Percentiles rank a stretch among this genome's conserved stretches.
Evolutionary conservation across 345 rosid genomes (phyloP).

Genomic region (Eucalyptus polybractea): DNA sequence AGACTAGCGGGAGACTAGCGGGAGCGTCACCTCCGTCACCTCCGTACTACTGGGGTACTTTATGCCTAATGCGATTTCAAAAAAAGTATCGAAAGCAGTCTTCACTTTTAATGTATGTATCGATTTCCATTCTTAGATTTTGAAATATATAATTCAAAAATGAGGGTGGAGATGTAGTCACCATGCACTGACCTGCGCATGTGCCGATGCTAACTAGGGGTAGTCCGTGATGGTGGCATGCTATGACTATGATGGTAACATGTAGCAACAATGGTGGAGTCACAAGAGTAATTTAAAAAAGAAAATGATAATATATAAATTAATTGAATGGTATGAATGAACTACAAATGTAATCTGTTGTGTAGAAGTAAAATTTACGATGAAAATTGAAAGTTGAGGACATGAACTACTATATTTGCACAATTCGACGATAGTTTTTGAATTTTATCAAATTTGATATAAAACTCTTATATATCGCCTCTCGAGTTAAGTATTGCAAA

Average conservation of each 20-base stretch:
- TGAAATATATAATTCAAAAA: background rate
- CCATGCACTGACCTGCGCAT: accelerated
- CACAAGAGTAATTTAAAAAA: accelerated
- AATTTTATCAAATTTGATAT: background rate
- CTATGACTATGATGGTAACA: background rate
- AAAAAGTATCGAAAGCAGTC: accelerated
- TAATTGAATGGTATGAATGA: background rate
- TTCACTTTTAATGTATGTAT: accelerated
- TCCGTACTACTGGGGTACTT: background rate
- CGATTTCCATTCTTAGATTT: no score
- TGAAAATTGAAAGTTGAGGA: background rate
- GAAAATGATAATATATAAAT: background rate
- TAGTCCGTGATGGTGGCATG: accelerated
- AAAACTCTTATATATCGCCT: background rate
- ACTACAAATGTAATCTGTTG: accelerated
- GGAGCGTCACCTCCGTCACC: background rate
- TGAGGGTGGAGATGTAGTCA: background rate
- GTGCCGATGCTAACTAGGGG: accelerated
- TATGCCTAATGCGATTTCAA: no score
- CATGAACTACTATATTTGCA: accelerated
- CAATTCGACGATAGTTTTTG: background rate
- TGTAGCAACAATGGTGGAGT: accelerated
- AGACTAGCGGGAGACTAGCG: accelerated
- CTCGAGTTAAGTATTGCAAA: background rate
- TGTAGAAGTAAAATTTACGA: background rate